Conservation (phyloP, 768 basidiomycete species). For the Dictyophora rubrovolvata region DNA sequence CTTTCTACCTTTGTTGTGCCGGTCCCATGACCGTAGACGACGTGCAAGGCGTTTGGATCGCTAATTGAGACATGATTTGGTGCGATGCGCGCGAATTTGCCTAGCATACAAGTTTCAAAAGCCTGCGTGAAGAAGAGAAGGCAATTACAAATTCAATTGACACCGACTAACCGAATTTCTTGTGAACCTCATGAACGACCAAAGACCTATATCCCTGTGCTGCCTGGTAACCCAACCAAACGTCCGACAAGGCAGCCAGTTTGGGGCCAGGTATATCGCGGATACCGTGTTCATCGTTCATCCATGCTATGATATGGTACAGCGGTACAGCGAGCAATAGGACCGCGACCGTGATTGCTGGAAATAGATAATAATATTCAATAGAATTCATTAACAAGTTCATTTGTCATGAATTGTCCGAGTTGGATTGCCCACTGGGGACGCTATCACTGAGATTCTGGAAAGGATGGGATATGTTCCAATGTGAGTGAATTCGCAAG, state of each 20-base stretch:
- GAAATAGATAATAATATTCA: neutral
- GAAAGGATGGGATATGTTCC: too few relatives aligned
- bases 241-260: slow-evolving; percentile 59
- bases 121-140: neutral
- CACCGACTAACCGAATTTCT: slow-evolving; percentile 52
- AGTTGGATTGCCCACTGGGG: too few relatives aligned
- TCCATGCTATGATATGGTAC: slow-evolving; percentile 35
- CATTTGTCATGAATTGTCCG: neutral
- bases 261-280: slow-evolving; percentile 59
- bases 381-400: neutral
- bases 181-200: slow-evolving; percentile 60
- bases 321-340: neutral
- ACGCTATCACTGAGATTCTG: too few relatives aligned
- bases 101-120: too few relatives aligned
- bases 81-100: slow-evolving; percentile 58
- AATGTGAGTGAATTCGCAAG: too few relatives aligned
- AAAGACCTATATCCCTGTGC: slow-evolving; percentile 70
- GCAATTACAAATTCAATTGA: neutral
- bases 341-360: neutral
- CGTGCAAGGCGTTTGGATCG: slow-evolving; percentile 63
- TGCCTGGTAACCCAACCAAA: slow-evolving; percentile 59
- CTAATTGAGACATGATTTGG: slow-evolving; percentile 72
- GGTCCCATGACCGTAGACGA: slow-evolving; percentile 75
- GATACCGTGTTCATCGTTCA: slow-evolving; percentile 50
- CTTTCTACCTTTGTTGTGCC: slow-evolving; percentile 33